Evolutionary conservation across 2,329 filamentous ascomycete genomes (phyloP).

Genomic region (Periconia macrospinosa): DNA sequence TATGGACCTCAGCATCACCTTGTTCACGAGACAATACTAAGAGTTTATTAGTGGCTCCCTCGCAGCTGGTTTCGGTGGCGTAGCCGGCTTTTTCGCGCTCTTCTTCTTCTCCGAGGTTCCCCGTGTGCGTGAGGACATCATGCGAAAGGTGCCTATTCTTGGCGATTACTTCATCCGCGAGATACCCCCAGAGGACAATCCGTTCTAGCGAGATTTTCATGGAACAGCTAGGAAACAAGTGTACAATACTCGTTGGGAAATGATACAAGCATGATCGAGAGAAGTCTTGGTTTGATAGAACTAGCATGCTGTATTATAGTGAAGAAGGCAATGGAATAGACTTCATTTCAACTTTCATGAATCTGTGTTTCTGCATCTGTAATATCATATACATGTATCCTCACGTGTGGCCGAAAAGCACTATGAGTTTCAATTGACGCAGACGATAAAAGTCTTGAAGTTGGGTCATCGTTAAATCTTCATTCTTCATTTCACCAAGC

Average conservation of each 20-base stretch:
- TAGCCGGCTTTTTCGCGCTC: constrained; percentile 60
- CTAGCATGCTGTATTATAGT: constrained; percentile 33
- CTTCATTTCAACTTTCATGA: constrained; percentile 14
- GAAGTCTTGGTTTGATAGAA: constrained; percentile 11
- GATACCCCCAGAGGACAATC: constrained; percentile 66
- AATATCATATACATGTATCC: no score
- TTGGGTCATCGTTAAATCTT: no score
- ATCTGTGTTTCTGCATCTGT: no score
- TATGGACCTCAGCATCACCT: background rate
- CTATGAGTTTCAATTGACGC: no score
- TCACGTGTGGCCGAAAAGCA: no score
- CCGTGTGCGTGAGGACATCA: constrained; percentile 63
- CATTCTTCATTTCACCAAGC: background rate
- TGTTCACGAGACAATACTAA: background rate
- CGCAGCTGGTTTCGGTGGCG: constrained; percentile 59
- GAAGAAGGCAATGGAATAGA: constrained; percentile 31
- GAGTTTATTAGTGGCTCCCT: constrained; percentile 40
- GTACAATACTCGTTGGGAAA: constrained; percentile 17
- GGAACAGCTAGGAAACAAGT: constrained; percentile 3
- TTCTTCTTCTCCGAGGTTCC: constrained; percentile 69
- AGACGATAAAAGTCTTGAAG: no score
- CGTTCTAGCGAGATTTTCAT: constrained; percentile 44
- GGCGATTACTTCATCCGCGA: constrained; percentile 59
- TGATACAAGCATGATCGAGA: constrained; percentile 2
- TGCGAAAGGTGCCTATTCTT: constrained; percentile 62